Conservation (phyloP, 768 basidiomycete genomes). For the Boletus coccyginus region DNA sequence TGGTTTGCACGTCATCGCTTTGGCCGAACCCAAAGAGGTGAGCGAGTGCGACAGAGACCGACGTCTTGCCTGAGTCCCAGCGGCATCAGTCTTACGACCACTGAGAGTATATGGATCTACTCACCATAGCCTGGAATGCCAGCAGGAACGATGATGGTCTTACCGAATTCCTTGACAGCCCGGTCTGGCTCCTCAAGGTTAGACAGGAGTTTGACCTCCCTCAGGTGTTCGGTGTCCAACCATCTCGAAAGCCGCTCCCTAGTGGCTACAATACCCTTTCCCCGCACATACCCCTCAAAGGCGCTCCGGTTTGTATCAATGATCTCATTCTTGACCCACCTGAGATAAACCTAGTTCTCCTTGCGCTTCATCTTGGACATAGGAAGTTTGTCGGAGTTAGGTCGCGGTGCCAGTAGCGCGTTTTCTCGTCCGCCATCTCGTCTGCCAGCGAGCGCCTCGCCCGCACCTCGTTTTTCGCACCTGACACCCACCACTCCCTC, state of each 20-base stretch:
- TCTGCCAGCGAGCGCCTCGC: too few relatives aligned
- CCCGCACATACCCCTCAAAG: slow-evolving; percentile 64
- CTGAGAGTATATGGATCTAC: slow-evolving; percentile 22
- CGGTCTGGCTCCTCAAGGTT: slow-evolving; percentile 20
- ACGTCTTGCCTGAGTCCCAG: slow-evolving; percentile 72
- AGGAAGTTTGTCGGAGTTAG: slow-evolving; percentile 46
- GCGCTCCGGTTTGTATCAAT: slow-evolving; percentile 43
- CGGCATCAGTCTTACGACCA: neutral
- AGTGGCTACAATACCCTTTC: slow-evolving; percentile 82
- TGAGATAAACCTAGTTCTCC: slow-evolving; percentile 76
- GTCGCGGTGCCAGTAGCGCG: too few relatives aligned
- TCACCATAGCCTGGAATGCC: slow-evolving; percentile 92
- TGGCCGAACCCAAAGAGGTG: slow-evolving; percentile 86
- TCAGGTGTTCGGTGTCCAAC: slow-evolving; percentile 44
- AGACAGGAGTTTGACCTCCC: slow-evolving; percentile 35
- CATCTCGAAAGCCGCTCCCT: slow-evolving; percentile 77
- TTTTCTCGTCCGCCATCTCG: too few relatives aligned
- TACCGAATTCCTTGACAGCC: slow-evolving; percentile 42
- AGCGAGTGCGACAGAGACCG: slow-evolving; percentile 73
- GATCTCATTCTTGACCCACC: slow-evolving; percentile 84
- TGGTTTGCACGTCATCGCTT: slow-evolving; percentile 82
- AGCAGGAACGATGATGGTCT: slow-evolving; percentile 84
- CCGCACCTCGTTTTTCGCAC: too few relatives aligned
- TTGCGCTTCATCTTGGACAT: slow-evolving; percentile 67
- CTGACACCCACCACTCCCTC: too few relatives aligned